Percentiles rank a stretch among this genome's conserved stretches.
phyloP scores from a whole-genome alignment of 164 flowering plant genomes.

The Sextonia rubra region DNA sequence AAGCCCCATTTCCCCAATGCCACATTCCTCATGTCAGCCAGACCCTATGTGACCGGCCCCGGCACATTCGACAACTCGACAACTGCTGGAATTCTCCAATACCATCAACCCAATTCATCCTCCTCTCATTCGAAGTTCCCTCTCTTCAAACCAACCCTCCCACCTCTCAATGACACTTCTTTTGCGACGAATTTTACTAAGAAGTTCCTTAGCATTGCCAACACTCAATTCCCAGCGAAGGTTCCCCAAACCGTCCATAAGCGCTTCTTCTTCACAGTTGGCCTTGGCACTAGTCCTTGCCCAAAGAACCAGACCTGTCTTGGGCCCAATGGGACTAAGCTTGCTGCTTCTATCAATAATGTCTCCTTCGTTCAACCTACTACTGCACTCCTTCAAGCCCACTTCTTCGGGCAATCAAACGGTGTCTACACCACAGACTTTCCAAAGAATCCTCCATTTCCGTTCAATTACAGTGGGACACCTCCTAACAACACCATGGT shows the following conservation, averaged over 20 bases:
- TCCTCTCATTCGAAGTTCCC: conserved; percentile 3
- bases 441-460: conserved; percentile 29
- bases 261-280: conserved; percentile 48
- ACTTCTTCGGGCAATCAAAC: conserved; percentile 30
- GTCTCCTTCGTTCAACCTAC: conserved; percentile 39
- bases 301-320: conserved; percentile 50
- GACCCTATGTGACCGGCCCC: conserved; percentile 41
- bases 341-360: conserved; percentile 56
- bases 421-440: conserved; percentile 44
- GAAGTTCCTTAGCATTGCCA: conserved; percentile 34
- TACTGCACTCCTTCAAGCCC: conserved; percentile 44
- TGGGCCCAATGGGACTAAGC: conserved; percentile 49
- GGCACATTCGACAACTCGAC: conserved; percentile 52
- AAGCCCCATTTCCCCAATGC: conserved; percentile 29
- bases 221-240: conserved; percentile 32
- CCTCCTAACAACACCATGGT: conserved; percentile 52
- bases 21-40: conserved; percentile 42
- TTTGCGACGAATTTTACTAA: conserved; percentile 31
- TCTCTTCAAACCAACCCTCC: conserved; percentile 31
- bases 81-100: conserved; percentile 43
- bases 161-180: conserved; percentile 44
- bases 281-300: conserved; percentile 49
- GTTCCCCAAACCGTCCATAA: conserved; percentile 42
- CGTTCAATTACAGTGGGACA: conserved; percentile 55
- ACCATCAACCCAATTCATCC: conserved; percentile 16